Evolutionary conservation across 495 filamentous ascomycete genomes (phyloP).

Genomic region (Parmelia sp.): DNA sequence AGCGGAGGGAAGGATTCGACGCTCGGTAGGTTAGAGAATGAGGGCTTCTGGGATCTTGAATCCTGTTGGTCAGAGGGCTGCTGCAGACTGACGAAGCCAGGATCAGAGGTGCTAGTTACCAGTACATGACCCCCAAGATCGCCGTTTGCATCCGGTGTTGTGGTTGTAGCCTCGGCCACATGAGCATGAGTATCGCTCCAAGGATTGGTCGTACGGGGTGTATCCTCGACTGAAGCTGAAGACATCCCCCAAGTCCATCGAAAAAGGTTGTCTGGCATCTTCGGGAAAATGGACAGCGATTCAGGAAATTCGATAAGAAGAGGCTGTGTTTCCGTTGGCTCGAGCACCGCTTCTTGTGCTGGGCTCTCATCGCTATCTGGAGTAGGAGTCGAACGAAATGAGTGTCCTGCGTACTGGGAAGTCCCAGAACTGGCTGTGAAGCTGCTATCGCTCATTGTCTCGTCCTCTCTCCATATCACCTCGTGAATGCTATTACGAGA

Average conservation of each 20-base stretch:
- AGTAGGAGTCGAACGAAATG: background rate
- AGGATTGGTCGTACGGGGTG: background rate
- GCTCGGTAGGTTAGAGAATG: background rate
- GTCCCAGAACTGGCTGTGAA: constrained; percentile 11
- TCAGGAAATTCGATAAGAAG: background rate
- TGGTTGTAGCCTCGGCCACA: background rate
- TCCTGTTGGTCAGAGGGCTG: background rate
- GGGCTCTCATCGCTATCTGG: background rate
- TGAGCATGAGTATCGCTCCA: background rate
- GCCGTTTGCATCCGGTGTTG: background rate
- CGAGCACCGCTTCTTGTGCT: background rate
- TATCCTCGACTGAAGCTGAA: background rate
- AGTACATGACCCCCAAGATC: background rate
- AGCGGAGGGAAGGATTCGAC: background rate
- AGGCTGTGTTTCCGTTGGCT: background rate
- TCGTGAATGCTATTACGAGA: constrained; percentile 25
- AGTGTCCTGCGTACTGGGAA: background rate
- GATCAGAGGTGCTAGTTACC: background rate
- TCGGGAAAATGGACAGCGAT: background rate
- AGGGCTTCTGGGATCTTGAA: constrained; percentile 1
- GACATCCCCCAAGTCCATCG: constrained; percentile 3
- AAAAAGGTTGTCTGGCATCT: background rate
- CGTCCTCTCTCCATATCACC: constrained; percentile 27
- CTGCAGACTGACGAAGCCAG: background rate
- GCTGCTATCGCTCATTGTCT: constrained; percentile 19